These are phyloP conservation scores for Gleditsia sinensis DNA, from an alignment of 306 rosid genomes.

Conservation along the genomic window DNA sequence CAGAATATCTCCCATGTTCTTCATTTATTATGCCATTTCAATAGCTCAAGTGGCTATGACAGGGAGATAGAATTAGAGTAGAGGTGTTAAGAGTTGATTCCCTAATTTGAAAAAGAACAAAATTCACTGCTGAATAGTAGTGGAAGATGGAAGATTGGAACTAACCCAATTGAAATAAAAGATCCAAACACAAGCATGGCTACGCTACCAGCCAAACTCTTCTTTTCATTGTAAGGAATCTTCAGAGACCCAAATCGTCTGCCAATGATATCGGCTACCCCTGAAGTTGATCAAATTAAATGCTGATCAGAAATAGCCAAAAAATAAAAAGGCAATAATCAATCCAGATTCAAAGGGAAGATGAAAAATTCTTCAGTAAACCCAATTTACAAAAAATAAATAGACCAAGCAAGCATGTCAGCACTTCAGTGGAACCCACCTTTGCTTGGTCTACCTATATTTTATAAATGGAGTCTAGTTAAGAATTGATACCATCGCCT, in stretches of 20 bases:
- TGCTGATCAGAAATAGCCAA: background rate
- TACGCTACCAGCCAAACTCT: slow-evolving; percentile 93
- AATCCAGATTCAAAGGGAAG: background rate
- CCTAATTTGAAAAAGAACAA: background rate
- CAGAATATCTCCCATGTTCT: background rate
- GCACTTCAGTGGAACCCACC: too few relatives aligned
- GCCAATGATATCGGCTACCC: slow-evolving; percentile 92
- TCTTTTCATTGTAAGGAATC: slow-evolving; percentile 77
- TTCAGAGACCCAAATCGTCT: slow-evolving; percentile 73
- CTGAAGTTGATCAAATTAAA: slow-evolving; percentile 40
- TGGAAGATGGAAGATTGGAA: background rate
- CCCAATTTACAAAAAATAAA: too few relatives aligned
- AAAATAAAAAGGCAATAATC: background rate
- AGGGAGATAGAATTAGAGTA: background rate
- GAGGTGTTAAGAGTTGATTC: background rate
- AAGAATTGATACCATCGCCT: slow-evolving; percentile 74
- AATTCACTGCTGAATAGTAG: background rate
- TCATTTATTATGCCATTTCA: background rate
- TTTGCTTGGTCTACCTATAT: too few relatives aligned
- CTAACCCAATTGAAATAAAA: slow-evolving; percentile 77
- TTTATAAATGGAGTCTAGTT: too few relatives aligned
- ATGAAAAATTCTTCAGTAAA: too few relatives aligned
- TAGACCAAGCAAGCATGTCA: too few relatives aligned
- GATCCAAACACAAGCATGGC: slow-evolving; percentile 83
- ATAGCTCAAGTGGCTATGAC: background rate